Percentiles rank a stretch among this genome's conserved stretches.
Evolutionary conservation across 2,329 filamentous ascomycete genomes (phyloP).

Genomic region (Dendrostoma leiphaemia): DNA sequence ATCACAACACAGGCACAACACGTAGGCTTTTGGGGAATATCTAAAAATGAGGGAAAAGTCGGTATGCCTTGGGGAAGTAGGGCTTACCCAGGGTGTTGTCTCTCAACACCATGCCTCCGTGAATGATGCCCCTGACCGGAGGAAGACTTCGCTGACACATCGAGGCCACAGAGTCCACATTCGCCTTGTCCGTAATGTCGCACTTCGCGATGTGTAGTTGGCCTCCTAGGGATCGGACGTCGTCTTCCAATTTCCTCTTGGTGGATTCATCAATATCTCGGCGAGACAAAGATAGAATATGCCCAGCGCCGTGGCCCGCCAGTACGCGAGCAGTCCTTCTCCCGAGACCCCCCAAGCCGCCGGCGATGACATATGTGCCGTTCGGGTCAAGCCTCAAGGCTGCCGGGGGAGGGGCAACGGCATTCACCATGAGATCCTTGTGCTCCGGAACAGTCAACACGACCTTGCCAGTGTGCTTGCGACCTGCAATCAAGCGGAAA

Average conservation of each 20-base stretch:
- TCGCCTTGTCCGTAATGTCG: constrained; percentile 29
- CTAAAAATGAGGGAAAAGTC: too few relatives aligned
- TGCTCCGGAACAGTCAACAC: constrained; percentile 23
- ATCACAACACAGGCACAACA: too few relatives aligned
- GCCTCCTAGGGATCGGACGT: constrained; percentile 14
- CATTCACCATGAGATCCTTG: constrained; percentile 18
- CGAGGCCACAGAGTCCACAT: constrained; percentile 20
- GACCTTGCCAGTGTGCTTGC: constrained; percentile 40
- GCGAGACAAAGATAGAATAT: constrained; percentile 30
- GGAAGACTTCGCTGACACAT: constrained; percentile 19
- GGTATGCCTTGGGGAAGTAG: too few relatives aligned
- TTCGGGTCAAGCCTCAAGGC: constrained; percentile 18
- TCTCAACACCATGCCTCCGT: constrained; percentile 39
- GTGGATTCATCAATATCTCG: constrained; percentile 19
- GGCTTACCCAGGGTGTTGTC: too few relatives aligned
- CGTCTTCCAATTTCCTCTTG: constrained; percentile 16
- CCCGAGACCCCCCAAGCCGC: constrained; percentile 33
- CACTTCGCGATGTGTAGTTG: constrained; percentile 30
- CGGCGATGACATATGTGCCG: constrained; percentile 30
- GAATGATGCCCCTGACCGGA: constrained; percentile 41
- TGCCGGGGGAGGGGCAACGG: constrained; percentile 13
- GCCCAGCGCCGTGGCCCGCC: constrained; percentile 27
- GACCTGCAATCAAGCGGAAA: constrained; percentile 41
- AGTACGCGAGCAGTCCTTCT: constrained; percentile 25
- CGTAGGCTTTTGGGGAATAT: too few relatives aligned